Percentiles rank a stretch among this genome's conserved stretches.
Conservation (phyloP, 371 early-diverging fungal genomes). For the Entomophthora muscae region DNA sequence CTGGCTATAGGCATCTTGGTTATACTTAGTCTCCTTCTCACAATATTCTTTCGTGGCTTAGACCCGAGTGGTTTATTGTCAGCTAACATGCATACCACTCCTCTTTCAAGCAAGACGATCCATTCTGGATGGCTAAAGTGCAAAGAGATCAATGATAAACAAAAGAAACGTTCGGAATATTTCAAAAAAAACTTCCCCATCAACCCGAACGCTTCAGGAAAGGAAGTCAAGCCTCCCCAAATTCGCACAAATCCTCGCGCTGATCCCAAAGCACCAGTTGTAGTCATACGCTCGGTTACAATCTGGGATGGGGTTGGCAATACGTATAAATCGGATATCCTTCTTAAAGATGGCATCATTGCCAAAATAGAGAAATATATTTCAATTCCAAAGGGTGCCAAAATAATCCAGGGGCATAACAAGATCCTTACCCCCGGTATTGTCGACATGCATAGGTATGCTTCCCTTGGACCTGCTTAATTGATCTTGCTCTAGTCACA, state of each 20-base stretch:
- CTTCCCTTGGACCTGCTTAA: background rate
- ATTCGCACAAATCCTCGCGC: background rate
- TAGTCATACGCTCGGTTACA: background rate
- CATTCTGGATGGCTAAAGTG: background rate
- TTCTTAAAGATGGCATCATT: constrained; percentile 36
- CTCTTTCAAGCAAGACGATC: background rate
- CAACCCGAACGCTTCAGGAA: background rate
- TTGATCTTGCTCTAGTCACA: constrained; percentile 22
- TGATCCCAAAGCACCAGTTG: background rate
- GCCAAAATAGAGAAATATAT: constrained; percentile 19
- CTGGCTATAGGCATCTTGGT: background rate
- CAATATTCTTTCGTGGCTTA: background rate
- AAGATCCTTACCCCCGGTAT: constrained; percentile 62
- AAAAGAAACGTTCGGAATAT: background rate
- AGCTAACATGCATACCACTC: background rate
- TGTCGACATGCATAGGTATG: constrained; percentile 61
- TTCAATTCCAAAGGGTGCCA: constrained; percentile 15
- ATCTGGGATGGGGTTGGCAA: constrained; percentile 26
- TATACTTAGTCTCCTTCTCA: background rate
- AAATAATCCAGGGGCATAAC: constrained; percentile 39
- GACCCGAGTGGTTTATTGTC: background rate
- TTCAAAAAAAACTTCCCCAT: background rate
- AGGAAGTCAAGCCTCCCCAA: no score
- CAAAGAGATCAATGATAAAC: background rate
- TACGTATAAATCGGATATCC: constrained; percentile 25